Percentiles rank a stretch among this genome's conserved stretches.
These are phyloP conservation scores for Ascocoryne sarcoides DNA, from an alignment of 2,329 filamentous ascomycete species.

Conservation along the genomic window DNA sequence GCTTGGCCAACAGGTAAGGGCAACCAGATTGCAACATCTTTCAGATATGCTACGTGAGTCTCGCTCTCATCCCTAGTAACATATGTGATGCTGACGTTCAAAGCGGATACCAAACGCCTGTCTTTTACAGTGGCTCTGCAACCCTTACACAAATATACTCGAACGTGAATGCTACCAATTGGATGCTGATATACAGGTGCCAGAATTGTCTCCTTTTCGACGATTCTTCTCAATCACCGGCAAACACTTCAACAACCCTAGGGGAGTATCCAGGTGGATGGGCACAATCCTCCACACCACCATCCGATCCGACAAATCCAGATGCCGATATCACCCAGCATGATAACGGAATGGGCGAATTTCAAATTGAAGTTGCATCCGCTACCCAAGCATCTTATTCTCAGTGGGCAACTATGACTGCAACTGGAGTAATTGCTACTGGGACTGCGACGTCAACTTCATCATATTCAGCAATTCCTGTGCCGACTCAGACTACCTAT, in stretches of 20 bases:
- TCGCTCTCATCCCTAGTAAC: neutral
- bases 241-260: conserved; percentile 35
- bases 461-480: conserved; percentile 30
- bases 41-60: conserved; percentile 41
- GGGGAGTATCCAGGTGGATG: conserved; percentile 44
- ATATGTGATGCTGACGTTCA: neutral
- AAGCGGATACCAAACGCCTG: conserved; percentile 49
- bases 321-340: conserved; percentile 43
- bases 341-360: conserved; percentile 46
- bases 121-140: conserved; percentile 51
- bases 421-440: conserved; percentile 17
- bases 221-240: conserved; percentile 36
- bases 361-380: conserved; percentile 35
- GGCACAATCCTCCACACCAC: conserved; percentile 37
- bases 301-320: conserved; percentile 34
- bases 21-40: conserved; percentile 45
- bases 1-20: conserved; percentile 43
- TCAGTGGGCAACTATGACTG: conserved; percentile 26
- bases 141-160: conserved; percentile 52
- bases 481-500: conserved; percentile 37
- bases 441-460: conserved; percentile 22
- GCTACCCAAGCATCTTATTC: conserved; percentile 34
- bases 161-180: conserved; percentile 48
- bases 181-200: conserved; percentile 58
- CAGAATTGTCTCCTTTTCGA: conserved; percentile 47